phyloP scores from a whole-genome alignment of 148 eudicot species.

The Hydrangea macrophylla region DNA sequence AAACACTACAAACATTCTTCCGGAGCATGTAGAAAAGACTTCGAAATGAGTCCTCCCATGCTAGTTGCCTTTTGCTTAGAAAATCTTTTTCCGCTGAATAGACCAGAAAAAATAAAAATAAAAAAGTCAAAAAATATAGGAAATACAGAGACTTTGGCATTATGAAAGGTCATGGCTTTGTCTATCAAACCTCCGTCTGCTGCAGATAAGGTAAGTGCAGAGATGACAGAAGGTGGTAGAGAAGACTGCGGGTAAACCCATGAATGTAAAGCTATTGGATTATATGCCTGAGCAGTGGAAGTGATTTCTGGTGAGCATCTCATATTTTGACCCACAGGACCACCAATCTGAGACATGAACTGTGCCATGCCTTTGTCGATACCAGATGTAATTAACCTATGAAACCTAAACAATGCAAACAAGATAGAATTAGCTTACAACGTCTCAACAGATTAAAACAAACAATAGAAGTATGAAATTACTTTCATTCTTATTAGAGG shows the following conservation, averaged over 20 bases:
- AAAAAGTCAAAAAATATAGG: too few relatives aligned
- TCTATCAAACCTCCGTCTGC: constrained; percentile 58
- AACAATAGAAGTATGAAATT: background rate
- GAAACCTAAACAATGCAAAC: constrained; percentile 60
- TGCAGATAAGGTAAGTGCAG: constrained; percentile 54
- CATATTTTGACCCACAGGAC: constrained; percentile 20
- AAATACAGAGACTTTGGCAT: background rate
- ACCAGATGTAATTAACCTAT: constrained; percentile 59
- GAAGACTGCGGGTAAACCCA: constrained; percentile 96
- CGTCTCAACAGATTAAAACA: constrained; percentile 6
- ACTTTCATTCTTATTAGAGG: background rate
- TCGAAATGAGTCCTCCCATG: constrained; percentile 95
- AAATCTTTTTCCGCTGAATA: constrained; percentile 68
- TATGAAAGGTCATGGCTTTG: background rate
- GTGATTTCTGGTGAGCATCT: constrained; percentile 13
- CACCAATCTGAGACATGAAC: constrained; percentile 28
- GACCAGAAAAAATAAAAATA: constrained; percentile 3
- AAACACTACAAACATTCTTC: constrained; percentile 63
- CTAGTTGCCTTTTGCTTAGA: constrained; percentile 67
- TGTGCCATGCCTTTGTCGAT: constrained; percentile 39
- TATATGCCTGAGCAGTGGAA: constrained; percentile 24
- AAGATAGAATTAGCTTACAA: constrained; percentile 6
- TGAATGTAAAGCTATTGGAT: constrained; percentile 38
- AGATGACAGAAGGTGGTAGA: constrained; percentile 67
- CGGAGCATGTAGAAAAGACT: constrained; percentile 86